phyloP scores from a whole-genome alignment of 2,329 filamentous ascomycete genomes.

The Mariannaea sp. region DNA sequence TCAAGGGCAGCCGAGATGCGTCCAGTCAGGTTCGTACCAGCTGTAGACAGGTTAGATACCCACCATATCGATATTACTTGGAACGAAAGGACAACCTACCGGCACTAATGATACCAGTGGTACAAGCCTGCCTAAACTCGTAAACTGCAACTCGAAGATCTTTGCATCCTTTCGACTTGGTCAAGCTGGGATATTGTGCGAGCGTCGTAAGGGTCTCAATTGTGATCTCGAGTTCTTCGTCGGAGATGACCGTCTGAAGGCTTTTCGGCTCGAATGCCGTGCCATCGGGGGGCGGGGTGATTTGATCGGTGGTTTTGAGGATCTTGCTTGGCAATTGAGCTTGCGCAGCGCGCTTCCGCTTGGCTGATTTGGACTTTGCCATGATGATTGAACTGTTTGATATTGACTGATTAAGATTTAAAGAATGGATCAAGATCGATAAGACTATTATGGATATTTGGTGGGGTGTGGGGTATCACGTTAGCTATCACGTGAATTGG shows the following conservation, averaged over 20 bases:
- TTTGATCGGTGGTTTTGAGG: slow-evolving; percentile 40
- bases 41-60: slow-evolving; percentile 36
- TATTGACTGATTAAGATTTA: background rate
- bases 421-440: background rate
- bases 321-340: slow-evolving; percentile 44
- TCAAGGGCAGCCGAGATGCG: slow-evolving; percentile 68
- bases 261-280: slow-evolving; percentile 51
- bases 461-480: slow-evolving; percentile 2
- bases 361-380: slow-evolving; percentile 52
- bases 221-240: slow-evolving; percentile 69
- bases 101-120: slow-evolving; percentile 65
- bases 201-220: slow-evolving; percentile 67
- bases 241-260: slow-evolving; percentile 59
- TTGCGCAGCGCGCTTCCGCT: slow-evolving; percentile 51
- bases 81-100: slow-evolving; percentile 41
- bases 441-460: slow-evolving; percentile 1
- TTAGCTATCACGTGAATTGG: background rate
- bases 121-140: slow-evolving; percentile 70
- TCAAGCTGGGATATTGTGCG: slow-evolving; percentile 62
- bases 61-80: background rate
- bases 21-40: slow-evolving; percentile 66
- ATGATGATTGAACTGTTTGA: slow-evolving; percentile 35
- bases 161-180: slow-evolving; percentile 71
- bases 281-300: slow-evolving; percentile 45
- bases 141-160: slow-evolving; percentile 70